These are phyloP conservation scores for Globisporangium barbulae DNA, from an alignment of 352 stramenopile genomes.

Conservation along the genomic window DNA sequence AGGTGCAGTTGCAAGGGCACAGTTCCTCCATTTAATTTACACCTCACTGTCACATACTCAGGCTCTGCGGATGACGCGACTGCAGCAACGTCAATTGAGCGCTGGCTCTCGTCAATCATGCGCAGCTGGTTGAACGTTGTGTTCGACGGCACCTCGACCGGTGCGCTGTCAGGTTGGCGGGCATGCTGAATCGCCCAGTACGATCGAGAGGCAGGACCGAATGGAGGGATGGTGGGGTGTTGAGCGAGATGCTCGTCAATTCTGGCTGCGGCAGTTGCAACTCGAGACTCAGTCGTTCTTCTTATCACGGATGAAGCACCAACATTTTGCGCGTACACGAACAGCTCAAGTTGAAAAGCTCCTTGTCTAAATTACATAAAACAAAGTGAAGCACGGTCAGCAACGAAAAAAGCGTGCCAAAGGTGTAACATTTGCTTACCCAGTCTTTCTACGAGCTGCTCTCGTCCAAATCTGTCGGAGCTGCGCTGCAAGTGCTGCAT, in stretches of 20 bases:
- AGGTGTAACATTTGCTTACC: neutral
- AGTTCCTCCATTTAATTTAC: neutral
- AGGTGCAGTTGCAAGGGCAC: neutral
- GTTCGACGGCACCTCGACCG: neutral
- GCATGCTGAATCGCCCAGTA: neutral
- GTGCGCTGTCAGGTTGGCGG: neutral
- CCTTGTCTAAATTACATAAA: neutral
- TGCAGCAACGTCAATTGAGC: neutral
- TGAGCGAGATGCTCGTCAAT: neutral
- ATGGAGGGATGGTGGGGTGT: neutral
- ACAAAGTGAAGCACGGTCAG: neutral
- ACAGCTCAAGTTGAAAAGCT: neutral
- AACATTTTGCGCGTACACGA: neutral
- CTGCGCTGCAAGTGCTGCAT: neutral
- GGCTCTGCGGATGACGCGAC: neutral
- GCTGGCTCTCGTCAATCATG: neutral
- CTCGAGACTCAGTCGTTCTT: neutral
- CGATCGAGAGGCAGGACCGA: neutral
- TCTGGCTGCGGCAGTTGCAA: neutral
- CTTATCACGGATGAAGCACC: neutral
- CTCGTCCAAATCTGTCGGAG: neutral
- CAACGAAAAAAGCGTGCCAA: neutral
- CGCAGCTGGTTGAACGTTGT: neutral
- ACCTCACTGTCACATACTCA: neutral
- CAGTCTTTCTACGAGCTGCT: neutral